phyloP scores from a whole-genome alignment of 768 basidiomycete species.

The Kwoniella heveanensis region DNA sequence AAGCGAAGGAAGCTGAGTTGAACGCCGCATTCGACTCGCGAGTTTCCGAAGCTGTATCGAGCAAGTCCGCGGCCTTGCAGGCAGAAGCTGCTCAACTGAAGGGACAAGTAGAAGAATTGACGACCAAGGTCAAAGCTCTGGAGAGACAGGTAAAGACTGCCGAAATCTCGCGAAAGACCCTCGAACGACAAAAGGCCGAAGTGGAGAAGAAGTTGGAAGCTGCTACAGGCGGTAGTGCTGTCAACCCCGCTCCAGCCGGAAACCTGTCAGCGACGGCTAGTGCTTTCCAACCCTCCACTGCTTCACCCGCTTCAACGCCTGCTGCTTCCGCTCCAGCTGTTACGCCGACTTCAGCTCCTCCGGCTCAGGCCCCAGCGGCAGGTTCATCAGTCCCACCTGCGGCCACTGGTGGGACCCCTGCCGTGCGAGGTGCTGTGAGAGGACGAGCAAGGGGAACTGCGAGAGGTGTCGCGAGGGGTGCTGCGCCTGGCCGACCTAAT shows the following conservation, averaged over 20 bases:
- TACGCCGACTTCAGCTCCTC: conserved; percentile 11
- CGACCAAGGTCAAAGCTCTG: conserved; percentile 39
- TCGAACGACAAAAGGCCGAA: conserved; percentile 46
- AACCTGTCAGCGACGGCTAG: conserved; percentile 25
- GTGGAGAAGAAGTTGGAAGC: conserved; percentile 44
- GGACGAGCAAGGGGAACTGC: conserved; percentile 29
- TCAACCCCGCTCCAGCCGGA: conserved; percentile 7
- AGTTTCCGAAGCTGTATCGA: conserved; percentile 27
- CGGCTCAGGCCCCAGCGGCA: conserved; percentile 12
- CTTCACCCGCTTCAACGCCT: conserved; percentile 1
- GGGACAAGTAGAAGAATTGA: conserved; percentile 34
- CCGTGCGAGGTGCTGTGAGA: conserved; percentile 18
- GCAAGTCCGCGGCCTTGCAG: conserved; percentile 21
- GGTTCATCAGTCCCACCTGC: too few species aligned
- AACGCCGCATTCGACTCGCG: conserved; percentile 28
- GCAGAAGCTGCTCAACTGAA: conserved; percentile 23
- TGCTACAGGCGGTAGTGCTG: conserved; percentile 13
- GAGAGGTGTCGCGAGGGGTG: conserved; percentile 24
- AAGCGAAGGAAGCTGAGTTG: conserved; percentile 32
- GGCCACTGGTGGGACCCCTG: not conserved
- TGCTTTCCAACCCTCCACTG: conserved; percentile 23
- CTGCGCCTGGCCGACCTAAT: conserved; percentile 24
- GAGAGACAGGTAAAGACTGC: conserved; percentile 45
- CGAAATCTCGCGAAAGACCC: conserved; percentile 45
- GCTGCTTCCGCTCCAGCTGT: conserved; percentile 7